phyloP scores from a whole-genome alignment of 352 stramenopile genomes.

The Aphanomyces astaci region DNA sequence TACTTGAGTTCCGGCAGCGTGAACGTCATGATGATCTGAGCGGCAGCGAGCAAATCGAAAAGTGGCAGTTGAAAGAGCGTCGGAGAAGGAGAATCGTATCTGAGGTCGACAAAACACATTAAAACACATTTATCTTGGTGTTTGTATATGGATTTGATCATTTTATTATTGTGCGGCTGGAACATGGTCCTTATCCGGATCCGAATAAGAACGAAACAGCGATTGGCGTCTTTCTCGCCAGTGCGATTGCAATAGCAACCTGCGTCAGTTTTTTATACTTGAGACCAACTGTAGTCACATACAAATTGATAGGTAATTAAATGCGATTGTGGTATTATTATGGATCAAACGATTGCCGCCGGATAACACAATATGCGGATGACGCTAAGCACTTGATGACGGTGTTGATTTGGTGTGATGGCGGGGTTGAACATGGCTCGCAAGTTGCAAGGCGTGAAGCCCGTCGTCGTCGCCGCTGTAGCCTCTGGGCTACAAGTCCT shows the following conservation, averaged over 20 bases:
- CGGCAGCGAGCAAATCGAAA: conserved; percentile 9
- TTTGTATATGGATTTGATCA: not conserved
- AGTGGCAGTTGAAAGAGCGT: conserved; percentile 5
- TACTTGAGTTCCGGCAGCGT: conserved; percentile 74
- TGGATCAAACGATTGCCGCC: too few relatives aligned
- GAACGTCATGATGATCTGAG: conserved; percentile 49
- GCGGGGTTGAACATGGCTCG: not conserved
- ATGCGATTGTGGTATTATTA: too few relatives aligned
- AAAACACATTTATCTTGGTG: too few relatives aligned
- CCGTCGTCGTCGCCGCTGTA: not conserved
- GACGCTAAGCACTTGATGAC: not conserved
- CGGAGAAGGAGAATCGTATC: too few relatives aligned
- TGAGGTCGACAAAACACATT: too few relatives aligned
- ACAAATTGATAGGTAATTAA: too few relatives aligned
- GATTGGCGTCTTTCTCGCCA: not conserved
- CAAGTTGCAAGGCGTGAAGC: not conserved
- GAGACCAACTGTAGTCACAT: too few relatives aligned
- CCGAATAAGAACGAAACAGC: not conserved
- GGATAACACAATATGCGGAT: too few relatives aligned
- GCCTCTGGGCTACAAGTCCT: conserved; percentile 11
- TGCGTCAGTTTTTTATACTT: too few relatives aligned
- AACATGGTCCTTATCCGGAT: not conserved
- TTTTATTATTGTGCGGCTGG: not conserved
- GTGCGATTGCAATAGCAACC: too few relatives aligned
- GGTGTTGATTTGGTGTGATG: not conserved